Conservation (phyloP, 176 grass and related monocot species). For the Rhynchospora pubera region DNA sequence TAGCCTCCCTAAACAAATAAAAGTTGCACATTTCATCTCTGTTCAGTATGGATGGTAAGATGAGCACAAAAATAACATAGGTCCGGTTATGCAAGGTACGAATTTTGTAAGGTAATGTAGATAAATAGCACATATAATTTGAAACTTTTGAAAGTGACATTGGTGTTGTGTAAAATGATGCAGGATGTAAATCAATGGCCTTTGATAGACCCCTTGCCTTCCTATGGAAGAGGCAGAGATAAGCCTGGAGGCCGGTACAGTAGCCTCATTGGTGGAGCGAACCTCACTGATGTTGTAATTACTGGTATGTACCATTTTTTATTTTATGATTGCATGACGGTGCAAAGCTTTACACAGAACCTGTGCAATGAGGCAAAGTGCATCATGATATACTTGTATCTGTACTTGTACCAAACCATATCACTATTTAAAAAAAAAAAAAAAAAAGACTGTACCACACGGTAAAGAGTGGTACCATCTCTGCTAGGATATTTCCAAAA, state of each 20-base stretch:
- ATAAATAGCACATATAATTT: not conserved
- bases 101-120: not conserved
- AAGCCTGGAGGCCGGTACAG: slow-evolving; percentile 59
- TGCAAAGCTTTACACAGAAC: not conserved
- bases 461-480: not conserved
- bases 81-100: not conserved
- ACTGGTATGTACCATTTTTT: slow-evolving; percentile 29
- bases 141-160: not conserved
- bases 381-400: not conserved
- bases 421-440: too few relatives aligned
- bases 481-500: not conserved
- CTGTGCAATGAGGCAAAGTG: not conserved
- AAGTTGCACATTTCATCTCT: not conserved
- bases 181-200: slow-evolving; percentile 70
- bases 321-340: not conserved
- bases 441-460: too few relatives aligned
- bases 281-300: slow-evolving; percentile 71
- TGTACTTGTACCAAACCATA: not conserved
- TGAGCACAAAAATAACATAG: not conserved
- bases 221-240: slow-evolving; percentile 79
- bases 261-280: slow-evolving; percentile 76
- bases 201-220: slow-evolving; percentile 67
- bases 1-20: not conserved
- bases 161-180: not conserved
- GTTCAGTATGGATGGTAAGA: not conserved